Evolutionary conservation across 257 asterid genomes (phyloP).

Genomic region (Salvia splendens): DNA sequence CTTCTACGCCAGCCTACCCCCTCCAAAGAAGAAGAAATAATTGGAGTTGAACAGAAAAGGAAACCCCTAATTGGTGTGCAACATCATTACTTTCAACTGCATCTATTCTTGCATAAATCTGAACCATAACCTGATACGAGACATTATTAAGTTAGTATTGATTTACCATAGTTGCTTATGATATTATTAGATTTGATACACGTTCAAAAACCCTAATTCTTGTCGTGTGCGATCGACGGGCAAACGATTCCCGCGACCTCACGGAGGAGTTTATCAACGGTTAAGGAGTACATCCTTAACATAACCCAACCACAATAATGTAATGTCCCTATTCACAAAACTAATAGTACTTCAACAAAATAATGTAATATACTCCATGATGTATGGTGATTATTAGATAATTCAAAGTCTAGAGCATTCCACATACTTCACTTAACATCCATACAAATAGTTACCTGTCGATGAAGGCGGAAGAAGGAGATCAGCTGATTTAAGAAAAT

Average conservation of each 20-base stretch:
- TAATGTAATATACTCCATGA: too few relatives aligned
- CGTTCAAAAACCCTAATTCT: too few relatives aligned
- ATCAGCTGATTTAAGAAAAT: neutral
- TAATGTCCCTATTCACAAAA: neutral
- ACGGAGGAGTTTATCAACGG: too few relatives aligned
- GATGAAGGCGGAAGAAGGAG: neutral
- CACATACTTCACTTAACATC: neutral
- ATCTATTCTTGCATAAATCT: neutral
- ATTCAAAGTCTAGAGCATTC: too few relatives aligned
- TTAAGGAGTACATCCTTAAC: too few relatives aligned
- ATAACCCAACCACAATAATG: constrained; percentile 8
- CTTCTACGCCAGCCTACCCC: neutral
- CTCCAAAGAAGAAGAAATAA: neutral
- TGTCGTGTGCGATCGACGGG: too few relatives aligned
- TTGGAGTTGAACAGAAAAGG: neutral
- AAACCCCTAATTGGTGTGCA: neutral
- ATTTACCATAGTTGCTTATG: too few relatives aligned
- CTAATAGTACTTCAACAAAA: neutral
- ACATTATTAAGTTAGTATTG: too few relatives aligned
- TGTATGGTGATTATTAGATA: too few relatives aligned
- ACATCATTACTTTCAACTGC: neutral
- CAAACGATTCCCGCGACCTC: too few relatives aligned
- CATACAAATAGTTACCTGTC: neutral
- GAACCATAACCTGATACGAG: too few relatives aligned
- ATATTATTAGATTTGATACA: too few relatives aligned